These are phyloP conservation scores for Penicillium freii DNA, from an alignment of 2,329 filamentous ascomycete species.

Conservation along the genomic window DNA sequence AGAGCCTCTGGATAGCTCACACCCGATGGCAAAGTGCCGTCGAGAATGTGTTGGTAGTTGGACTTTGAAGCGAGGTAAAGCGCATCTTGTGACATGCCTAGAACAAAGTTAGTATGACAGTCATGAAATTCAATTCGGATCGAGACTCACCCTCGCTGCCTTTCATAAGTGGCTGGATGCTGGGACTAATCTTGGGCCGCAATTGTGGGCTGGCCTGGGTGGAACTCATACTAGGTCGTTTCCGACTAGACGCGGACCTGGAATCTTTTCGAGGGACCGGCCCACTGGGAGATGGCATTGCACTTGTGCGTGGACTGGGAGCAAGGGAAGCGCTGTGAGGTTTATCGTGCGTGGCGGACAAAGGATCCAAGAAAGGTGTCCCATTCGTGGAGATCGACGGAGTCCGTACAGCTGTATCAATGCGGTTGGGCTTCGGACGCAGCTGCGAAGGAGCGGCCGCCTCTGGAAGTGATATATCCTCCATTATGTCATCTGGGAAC, in stretches of 20 bases:
- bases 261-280: conserved; percentile 44
- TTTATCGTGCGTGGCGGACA: conserved; percentile 36
- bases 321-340: conserved; percentile 38
- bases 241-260: conserved; percentile 53
- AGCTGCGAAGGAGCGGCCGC: conserved; percentile 53
- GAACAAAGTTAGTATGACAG: conserved; percentile 8
- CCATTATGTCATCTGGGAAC: conserved; percentile 57
- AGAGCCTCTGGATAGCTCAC: conserved; percentile 87
- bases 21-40: conserved; percentile 86
- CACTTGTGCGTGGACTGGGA: conserved; percentile 55
- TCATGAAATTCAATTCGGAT: conserved; percentile 5
- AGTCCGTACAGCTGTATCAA: conserved; percentile 49
- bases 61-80: conserved; percentile 87
- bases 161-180: conserved; percentile 85
- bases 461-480: conserved; percentile 71
- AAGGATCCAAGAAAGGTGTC: conserved; percentile 50
- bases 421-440: conserved; percentile 48
- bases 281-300: conserved; percentile 52
- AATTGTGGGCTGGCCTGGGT: conserved; percentile 82
- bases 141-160: conserved; percentile 58
- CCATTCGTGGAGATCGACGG: conserved; percentile 63
- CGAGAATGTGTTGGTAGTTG: conserved; percentile 96
- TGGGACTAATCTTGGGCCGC: conserved; percentile 85
- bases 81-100: conserved; percentile 57
- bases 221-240: conserved; percentile 68